A percentile compares a stretch with the other conserved stretches of the same genome.
Conservation (phyloP, 208 protist species). For the Crithidia expoeki region DNA sequence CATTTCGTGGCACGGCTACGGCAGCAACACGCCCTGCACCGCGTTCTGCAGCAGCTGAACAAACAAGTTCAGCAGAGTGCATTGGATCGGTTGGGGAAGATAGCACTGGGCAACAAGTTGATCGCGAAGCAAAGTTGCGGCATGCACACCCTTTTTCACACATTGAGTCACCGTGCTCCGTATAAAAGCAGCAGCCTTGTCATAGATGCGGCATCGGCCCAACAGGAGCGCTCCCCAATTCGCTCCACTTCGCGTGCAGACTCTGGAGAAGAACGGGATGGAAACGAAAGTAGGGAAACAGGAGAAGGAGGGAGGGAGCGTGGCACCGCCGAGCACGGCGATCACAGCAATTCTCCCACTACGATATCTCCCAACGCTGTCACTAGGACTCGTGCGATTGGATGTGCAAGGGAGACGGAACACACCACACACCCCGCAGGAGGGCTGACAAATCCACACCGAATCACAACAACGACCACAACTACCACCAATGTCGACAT, state of each 20-base stretch:
- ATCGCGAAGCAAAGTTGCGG: slow-evolving; percentile 62
- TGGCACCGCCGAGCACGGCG: background rate
- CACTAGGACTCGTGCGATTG: background rate
- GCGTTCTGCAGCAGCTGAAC: slow-evolving; percentile 46
- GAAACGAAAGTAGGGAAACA: background rate
- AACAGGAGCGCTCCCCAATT: background rate
- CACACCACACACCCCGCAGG: background rate
- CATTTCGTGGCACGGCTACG: slow-evolving; percentile 55
- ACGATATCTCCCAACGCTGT: background rate
- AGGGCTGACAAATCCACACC: background rate
- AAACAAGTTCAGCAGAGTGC: slow-evolving; percentile 37
- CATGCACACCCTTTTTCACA: slow-evolving; percentile 53
- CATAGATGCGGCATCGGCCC: background rate
- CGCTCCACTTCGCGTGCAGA: background rate
- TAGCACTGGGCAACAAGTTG: slow-evolving; percentile 47
- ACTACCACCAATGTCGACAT: slow-evolving; percentile 3
- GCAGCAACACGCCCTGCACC: slow-evolving; percentile 54
- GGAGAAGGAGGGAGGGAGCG: background rate
- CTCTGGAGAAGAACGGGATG: too few relatives aligned
- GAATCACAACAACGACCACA: background rate
- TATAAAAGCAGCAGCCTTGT: background rate
- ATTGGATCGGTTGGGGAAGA: slow-evolving; percentile 52
- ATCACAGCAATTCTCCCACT: background rate
- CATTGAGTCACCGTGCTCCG: slow-evolving; percentile 9
- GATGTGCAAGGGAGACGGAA: background rate